Base-by-base conservation (phyloP, 495 filamentous ascomycete genomes). In the Hypoxylon perforatum region DNA sequence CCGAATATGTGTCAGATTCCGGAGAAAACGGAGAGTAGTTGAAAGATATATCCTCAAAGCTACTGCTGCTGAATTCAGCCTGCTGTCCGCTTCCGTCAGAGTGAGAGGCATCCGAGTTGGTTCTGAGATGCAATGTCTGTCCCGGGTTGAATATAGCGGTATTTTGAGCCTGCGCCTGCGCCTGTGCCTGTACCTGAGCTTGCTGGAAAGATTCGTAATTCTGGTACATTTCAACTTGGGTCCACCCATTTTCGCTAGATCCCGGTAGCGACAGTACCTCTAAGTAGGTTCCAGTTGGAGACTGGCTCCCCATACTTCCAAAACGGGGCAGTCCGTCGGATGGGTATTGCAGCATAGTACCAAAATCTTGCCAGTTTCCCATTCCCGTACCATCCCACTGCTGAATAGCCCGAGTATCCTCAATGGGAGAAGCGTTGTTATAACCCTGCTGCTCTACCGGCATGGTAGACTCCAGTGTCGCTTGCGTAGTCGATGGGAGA, bases 201-300 rank as follows among this genome's bases (percentile, higher is more conserved):
- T 85, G 81, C 57, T 81, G 75, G 45, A 81, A 85, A 23, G 74
- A 69, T 18, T 84, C 79, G 59, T 75, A 81, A 57, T 78, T 81
- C 3, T 76, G 80, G 53, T 80, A 84, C 56, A 81, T 72, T 61
- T 94, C 91, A 15, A 95, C 86, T 19, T 85, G 83, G 45, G 83
- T 85, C 93, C 93, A 97, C 38, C 91, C 92, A 73, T 92, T 90
- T 64, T 96, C 93, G 75, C 91, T 94, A 10, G 91, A 92, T 63
- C 85, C 86, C 19, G 85, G 84, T 30, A 95, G 79, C 12, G 93
- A 97, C 22, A 92, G 80, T 38, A 94, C 90, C 77, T 96, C 93
- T 7, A 96, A 77, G 74, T 89, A 92, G 36, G 89, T 93, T 60
- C 91, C 90, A 0, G 90, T 92, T 7, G 93, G 93, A 48, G 93